Evolutionary conservation across 129 eudicot species (phyloP).

Genomic region (Chrysanthemum lavandulifolium): DNA sequence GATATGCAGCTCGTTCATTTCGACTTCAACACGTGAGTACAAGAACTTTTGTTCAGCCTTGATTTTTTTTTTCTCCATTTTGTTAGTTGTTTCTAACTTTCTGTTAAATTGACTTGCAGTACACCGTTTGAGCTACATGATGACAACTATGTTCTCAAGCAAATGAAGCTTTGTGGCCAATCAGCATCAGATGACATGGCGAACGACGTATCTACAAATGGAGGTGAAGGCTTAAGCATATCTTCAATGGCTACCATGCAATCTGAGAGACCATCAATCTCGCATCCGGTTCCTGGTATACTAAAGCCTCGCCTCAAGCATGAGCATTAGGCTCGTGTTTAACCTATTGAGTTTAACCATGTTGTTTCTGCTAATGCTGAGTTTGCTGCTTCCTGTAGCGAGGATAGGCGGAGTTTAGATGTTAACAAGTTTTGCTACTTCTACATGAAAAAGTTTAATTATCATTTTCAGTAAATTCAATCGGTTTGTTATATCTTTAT

Average conservation of each 20-base stretch:
- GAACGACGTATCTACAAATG: constrained; percentile 31
- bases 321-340: constrained; percentile 48
- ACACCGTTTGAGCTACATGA: constrained; percentile 74
- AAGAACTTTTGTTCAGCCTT: too few relatives aligned
- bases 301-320: constrained; percentile 74
- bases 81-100: not conserved
- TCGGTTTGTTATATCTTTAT: not conserved
- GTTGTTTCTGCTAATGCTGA: not conserved
- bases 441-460: not conserved
- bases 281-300: constrained; percentile 87
- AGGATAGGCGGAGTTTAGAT: not conserved
- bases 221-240: constrained; percentile 67
- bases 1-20: constrained; percentile 95
- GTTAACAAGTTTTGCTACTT: not conserved
- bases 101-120: constrained; percentile 38
- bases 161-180: constrained; percentile 56
- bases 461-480: not conserved
- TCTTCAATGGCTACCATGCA: constrained; percentile 41
- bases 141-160: constrained; percentile 66
- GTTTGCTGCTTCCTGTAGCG: not conserved
- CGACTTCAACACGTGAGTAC: constrained; percentile 73
- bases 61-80: not conserved
- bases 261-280: constrained; percentile 44
- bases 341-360: not conserved
- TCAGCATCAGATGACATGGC: constrained; percentile 34